Conservation (phyloP, 1,139 yeast species). For the Blastobotrys persicus region DNA sequence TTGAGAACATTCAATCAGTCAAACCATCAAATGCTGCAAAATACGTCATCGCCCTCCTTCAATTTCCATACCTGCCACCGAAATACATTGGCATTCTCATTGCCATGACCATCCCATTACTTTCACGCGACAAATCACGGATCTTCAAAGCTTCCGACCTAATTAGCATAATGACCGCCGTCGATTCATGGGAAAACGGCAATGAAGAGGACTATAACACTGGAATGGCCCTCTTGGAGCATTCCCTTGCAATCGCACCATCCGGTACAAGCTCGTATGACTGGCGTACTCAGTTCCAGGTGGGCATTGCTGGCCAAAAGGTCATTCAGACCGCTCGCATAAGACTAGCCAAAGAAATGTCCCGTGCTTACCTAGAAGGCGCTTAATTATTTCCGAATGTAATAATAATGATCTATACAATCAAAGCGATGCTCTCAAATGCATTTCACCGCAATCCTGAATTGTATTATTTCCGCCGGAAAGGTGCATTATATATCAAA, state of each 20-base stretch:
- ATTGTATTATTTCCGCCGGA: too few relatives aligned
- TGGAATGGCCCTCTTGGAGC: conserved; percentile 20
- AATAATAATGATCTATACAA: background rate
- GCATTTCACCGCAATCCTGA: too few relatives aligned
- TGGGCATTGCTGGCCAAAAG: conserved; percentile 13
- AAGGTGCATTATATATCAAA: too few relatives aligned
- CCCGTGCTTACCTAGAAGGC: conserved; percentile 28
- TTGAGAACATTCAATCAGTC: conserved; percentile 35
- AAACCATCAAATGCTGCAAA: conserved; percentile 35
- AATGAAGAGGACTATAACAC: conserved; percentile 15
- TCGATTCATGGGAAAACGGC: conserved; percentile 46
- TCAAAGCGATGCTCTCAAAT: too few relatives aligned
- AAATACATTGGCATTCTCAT: conserved; percentile 45
- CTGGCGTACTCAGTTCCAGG: conserved; percentile 15
- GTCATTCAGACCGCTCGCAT: conserved; percentile 21
- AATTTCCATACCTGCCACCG: conserved; percentile 64
- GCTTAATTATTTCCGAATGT: conserved; percentile 13
- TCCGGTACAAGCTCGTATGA: conserved; percentile 11
- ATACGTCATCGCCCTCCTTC: conserved; percentile 52
- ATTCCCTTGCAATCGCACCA: conserved; percentile 15
- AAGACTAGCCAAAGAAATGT: conserved; percentile 26
- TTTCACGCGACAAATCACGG: conserved; percentile 21
- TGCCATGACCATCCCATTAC: conserved; percentile 34
- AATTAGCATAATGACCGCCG: conserved; percentile 47
- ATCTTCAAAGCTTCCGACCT: conserved; percentile 40